These are phyloP conservation scores for Oryza punctata DNA, from an alignment of 176 grass and related monocot species.

Conservation along the genomic window DNA sequence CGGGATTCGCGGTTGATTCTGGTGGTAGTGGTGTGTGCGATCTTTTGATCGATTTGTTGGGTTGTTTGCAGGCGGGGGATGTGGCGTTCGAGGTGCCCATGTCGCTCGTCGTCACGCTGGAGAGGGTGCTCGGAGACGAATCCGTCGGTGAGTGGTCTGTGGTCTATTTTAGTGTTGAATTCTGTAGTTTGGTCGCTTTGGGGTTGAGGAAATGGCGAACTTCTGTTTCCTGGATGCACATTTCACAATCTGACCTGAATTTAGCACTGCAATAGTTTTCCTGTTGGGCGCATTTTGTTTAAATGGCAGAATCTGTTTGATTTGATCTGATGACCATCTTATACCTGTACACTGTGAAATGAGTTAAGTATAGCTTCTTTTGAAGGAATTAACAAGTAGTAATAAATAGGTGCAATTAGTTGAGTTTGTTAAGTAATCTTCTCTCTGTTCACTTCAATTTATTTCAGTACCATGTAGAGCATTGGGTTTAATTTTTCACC, in stretches of 20 bases:
- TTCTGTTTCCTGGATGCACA: not conserved
- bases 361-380: not conserved
- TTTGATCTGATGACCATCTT: not conserved
- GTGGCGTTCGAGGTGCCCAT: slow-evolving; percentile 86
- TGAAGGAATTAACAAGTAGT: not conserved
- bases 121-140: slow-evolving; percentile 88
- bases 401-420: not conserved
- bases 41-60: slow-evolving; percentile 23
- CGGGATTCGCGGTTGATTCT: slow-evolving; percentile 3
- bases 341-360: not conserved
- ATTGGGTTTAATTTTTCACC: slow-evolving; percentile 8
- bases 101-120: slow-evolving; percentile 83
- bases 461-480: not conserved
- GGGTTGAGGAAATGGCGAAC: not conserved
- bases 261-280: not conserved
- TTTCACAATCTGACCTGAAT: slow-evolving; percentile 9
- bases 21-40: not conserved
- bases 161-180: not conserved
- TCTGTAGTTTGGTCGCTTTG: not conserved
- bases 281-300: slow-evolving; percentile 8
- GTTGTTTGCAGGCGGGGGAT: slow-evolving; percentile 69
- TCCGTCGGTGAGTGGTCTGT: slow-evolving; percentile 68
- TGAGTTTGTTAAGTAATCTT: not conserved
- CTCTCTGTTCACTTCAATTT: slow-evolving; percentile 4
- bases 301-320: not conserved